Evolutionary conservation across 768 basidiomycete species (phyloP).

Genomic region (Calvatia gigantea): DNA sequence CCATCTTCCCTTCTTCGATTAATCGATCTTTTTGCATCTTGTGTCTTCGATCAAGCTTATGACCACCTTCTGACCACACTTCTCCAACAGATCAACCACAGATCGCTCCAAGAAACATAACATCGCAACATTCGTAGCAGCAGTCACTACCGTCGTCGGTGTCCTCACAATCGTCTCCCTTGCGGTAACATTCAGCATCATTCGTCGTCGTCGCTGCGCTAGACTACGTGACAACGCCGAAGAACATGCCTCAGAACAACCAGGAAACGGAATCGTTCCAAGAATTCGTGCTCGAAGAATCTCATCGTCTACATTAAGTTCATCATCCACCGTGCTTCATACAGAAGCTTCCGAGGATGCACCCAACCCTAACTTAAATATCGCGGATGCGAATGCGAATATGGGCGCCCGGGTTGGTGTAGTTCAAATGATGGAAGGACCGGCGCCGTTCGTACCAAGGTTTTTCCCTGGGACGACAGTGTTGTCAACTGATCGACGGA

Average conservation of each 20-base stretch:
- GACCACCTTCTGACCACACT: background rate
- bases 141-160: slow-evolving; percentile 48
- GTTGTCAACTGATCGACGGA: background rate
- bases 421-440: slow-evolving; percentile 25
- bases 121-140: slow-evolving; percentile 50
- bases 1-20: background rate
- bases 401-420: background rate
- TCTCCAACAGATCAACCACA: slow-evolving; percentile 9
- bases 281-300: slow-evolving; percentile 10
- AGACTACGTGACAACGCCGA: slow-evolving; percentile 37
- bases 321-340: slow-evolving; percentile 13
- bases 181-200: slow-evolving; percentile 49
- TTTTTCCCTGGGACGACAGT: slow-evolving; percentile 53
- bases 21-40: background rate
- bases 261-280: background rate
- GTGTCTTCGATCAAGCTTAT: background rate
- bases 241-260: slow-evolving; percentile 20
- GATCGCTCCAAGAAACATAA: slow-evolving; percentile 25
- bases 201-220: slow-evolving; percentile 39
- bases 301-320: slow-evolving; percentile 8
- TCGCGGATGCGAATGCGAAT: background rate
- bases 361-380: slow-evolving; percentile 29
- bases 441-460: slow-evolving; percentile 49
- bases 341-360: slow-evolving; percentile 32
- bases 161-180: slow-evolving; percentile 44